Conservation (phyloP, 768 basidiomycete genomes). For the Mycena crocata region DNA sequence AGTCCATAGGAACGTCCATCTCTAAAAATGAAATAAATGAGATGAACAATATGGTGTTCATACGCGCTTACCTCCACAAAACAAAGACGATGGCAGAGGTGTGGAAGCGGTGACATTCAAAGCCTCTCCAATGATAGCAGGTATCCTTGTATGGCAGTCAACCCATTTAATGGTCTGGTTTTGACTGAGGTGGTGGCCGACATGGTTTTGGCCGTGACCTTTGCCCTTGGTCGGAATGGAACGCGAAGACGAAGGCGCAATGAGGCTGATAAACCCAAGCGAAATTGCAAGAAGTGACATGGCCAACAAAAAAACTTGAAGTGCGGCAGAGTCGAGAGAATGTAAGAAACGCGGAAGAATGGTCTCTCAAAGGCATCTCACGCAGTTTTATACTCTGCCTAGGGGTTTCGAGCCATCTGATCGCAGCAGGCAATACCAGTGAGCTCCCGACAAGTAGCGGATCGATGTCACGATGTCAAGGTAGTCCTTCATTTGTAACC, state of each 20-base stretch:
- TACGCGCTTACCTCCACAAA: neutral
- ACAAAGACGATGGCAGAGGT: neutral
- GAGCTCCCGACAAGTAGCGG: no score
- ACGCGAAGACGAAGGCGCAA: neutral
- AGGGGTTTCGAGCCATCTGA: no score
- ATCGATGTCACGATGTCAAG: no score
- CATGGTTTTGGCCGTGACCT: no score
- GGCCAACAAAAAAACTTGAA: neutral
- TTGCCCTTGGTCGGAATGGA: neutral
- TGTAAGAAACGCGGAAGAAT: no score
- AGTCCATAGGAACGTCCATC: constrained; percentile 39
- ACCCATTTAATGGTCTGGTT: constrained; percentile 2
- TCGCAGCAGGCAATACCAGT: no score
- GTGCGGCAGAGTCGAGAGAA: no score
- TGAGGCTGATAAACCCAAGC: neutral
- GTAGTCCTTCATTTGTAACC: no score
- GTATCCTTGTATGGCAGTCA: neutral
- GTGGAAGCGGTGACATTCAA: neutral
- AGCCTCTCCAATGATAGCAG: neutral
- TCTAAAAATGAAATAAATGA: constrained; percentile 1
- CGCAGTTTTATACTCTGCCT: neutral
- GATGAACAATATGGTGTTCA: neutral
- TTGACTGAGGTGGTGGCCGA: neutral
- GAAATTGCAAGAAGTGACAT: neutral
- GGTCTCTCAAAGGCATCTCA: neutral